Evolutionary conservation across 306 rosid species (phyloP), one percentile per base, ranked within the genome.

Genomic region (Pyrus pyrifolia): DNA sequence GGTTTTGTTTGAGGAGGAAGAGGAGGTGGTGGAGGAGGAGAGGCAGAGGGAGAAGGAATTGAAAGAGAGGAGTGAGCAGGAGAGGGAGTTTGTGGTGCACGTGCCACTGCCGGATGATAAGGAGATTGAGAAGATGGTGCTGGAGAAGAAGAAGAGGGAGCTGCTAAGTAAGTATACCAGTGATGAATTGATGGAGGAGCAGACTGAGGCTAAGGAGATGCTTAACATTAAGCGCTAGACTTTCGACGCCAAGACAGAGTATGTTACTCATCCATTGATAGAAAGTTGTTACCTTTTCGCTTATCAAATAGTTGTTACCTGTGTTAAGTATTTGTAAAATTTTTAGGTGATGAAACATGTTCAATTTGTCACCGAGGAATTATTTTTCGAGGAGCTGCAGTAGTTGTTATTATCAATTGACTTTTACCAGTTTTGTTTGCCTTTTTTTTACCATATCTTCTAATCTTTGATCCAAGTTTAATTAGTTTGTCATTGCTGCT

Each of bases 91-190:
- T 44, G 87, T 95, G 65, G 98, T 80, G 33, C 98, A 95, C 6
- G 98, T 95, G 77, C 98, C 98, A 0, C 68, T 92, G 80, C 97
- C 97, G 0, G 97, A 95, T 77, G 87, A 82, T 30, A 90, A 84
- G 87, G 98, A 95, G 83, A 92, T 95, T 22, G 98, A 95, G 89
- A 92, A 51, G 85, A 95, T 92, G 98, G 93, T 95, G 73, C 45
- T 95, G 81, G 88, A 95, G 93, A 95, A 92, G 92, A 95, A 95
- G 87, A 92, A 92, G 88, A 81, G 59, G 87, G 98, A 95, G 40
- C 70, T 95, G 46, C 79, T 92, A 83, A 87, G 78, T 61, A 90
- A 70, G 91, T 95, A 95, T 77, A 80, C 81, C 4, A 92, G 97
- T 77, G 91, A 89, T 3, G 88, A 51, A 3, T 83, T 95, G 14